Conservation (phyloP, 345 rosid genomes). For the Eucalyptus regnans region DNA sequence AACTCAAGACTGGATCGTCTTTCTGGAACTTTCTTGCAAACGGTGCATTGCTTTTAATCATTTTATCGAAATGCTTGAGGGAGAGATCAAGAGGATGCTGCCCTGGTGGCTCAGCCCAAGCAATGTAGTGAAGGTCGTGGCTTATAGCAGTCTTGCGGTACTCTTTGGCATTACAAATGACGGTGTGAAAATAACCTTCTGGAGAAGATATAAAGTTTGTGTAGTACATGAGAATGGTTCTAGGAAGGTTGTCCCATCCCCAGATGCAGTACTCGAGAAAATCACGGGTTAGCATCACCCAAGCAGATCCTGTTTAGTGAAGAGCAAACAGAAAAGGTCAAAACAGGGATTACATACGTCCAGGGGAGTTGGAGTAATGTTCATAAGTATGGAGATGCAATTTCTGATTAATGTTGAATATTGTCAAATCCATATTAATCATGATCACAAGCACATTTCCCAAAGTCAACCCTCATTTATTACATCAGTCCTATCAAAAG, state of each 20-base stretch:
- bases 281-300: slow-evolving; percentile 61
- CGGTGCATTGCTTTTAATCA: slow-evolving; percentile 75
- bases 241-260: slow-evolving; percentile 91
- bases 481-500: neutral
- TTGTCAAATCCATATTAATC: neutral
- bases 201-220: slow-evolving; percentile 84
- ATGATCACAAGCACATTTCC: neutral
- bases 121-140: slow-evolving; percentile 90
- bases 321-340: neutral
- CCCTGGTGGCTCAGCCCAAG: slow-evolving; percentile 89
- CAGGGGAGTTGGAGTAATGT: neutral
- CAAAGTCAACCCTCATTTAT: neutral
- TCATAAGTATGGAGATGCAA: neutral
- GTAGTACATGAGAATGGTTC: slow-evolving; percentile 80
- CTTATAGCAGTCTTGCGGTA: slow-evolving; percentile 47
- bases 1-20: slow-evolving; percentile 60
- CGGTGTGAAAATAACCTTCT: slow-evolving; percentile 92
- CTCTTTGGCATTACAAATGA: slow-evolving; percentile 62
- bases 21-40: slow-evolving; percentile 75
- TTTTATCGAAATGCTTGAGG: slow-evolving; percentile 43
- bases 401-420: neutral
- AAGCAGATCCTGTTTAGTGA: slow-evolving; percentile 62
- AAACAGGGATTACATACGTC: neutral
- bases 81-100: slow-evolving; percentile 74
- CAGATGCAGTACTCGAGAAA: slow-evolving; percentile 80